phyloP scores from a whole-genome alignment of 176 grass and related monocot genomes.

The Miscanthus lutarioriparius region DNA sequence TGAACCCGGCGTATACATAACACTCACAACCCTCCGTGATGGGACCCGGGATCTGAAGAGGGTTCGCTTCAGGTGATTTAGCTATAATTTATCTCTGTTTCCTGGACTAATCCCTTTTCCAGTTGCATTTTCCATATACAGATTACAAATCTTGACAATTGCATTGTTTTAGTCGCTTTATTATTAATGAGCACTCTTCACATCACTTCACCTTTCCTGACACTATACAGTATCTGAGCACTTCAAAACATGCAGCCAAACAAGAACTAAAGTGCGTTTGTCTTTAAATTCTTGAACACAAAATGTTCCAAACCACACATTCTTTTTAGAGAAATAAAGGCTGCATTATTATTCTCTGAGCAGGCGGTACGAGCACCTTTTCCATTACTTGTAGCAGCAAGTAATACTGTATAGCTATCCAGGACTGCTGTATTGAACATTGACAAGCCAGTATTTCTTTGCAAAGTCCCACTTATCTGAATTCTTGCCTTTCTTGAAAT shows the following conservation, averaged over 20 bases:
- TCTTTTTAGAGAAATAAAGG: not conserved
- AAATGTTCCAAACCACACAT: not conserved
- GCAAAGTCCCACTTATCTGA: not conserved
- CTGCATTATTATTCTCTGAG: not conserved
- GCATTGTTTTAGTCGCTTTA: not conserved
- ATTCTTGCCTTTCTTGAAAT: not conserved
- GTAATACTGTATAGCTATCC: not conserved
- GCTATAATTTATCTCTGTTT: slow-evolving; percentile 19
- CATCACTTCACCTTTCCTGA: not conserved
- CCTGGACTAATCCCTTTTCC: not conserved
- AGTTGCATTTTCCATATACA: not conserved
- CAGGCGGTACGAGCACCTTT: not conserved
- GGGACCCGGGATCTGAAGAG: slow-evolving; percentile 83
- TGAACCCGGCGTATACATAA: slow-evolving; percentile 88
- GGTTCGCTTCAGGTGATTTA: slow-evolving; percentile 84
- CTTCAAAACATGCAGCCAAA: not conserved
- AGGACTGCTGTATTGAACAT: not conserved
- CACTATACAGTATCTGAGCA: not conserved
- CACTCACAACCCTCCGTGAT: slow-evolving; percentile 69
- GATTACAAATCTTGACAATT: not conserved
- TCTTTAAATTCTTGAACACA: not conserved
- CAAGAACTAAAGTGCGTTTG: not conserved
- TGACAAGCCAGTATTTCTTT: not conserved
- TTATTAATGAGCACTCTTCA: not conserved
- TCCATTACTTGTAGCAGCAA: not conserved